These are phyloP conservation scores for Pythium utonaiense DNA, from an alignment of 352 stramenopile genomes.

Conservation along the genomic window DNA sequence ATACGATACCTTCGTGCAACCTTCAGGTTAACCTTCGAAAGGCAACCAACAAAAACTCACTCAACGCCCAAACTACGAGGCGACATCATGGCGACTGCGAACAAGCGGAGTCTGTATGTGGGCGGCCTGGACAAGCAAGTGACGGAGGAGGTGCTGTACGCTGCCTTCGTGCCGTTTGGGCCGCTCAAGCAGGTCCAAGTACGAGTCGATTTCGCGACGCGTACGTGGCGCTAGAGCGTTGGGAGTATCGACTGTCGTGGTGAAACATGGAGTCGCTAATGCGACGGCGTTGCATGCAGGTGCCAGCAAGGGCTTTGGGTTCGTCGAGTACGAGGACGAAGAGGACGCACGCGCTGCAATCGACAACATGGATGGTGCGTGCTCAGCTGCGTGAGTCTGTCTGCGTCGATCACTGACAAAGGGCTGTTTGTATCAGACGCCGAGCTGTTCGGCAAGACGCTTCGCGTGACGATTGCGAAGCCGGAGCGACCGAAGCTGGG, in stretches of 20 bases:
- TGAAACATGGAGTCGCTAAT: background rate
- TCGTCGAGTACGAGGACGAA: constrained; percentile 92
- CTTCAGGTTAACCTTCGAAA: constrained; percentile 11
- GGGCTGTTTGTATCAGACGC: constrained; percentile 48
- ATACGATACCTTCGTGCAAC: constrained; percentile 18
- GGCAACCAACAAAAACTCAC: constrained; percentile 3
- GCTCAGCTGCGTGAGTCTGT: background rate
- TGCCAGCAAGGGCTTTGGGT: constrained; percentile 89
- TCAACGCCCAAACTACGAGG: too few relatives aligned
- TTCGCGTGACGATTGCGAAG: constrained; percentile 91
- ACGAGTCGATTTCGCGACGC: constrained; percentile 57
- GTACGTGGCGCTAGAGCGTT: constrained; percentile 35
- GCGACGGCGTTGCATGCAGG: constrained; percentile 32
- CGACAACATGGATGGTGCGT: constrained; percentile 93
- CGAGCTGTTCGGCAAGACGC: constrained; percentile 89
- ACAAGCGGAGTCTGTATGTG: constrained; percentile 86
- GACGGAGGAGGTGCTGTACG: constrained; percentile 84
- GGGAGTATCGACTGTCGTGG: background rate
- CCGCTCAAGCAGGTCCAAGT: constrained; percentile 81
- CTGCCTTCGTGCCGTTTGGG: constrained; percentile 81
- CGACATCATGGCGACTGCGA: constrained; percentile 25
- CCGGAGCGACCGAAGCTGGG: constrained; percentile 73
- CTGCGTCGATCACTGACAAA: background rate
- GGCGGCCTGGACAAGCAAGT: constrained; percentile 88
- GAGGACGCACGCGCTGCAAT: constrained; percentile 88